Conservation (phyloP, 345 rosid species). For the Atalantia buxifolia region DNA sequence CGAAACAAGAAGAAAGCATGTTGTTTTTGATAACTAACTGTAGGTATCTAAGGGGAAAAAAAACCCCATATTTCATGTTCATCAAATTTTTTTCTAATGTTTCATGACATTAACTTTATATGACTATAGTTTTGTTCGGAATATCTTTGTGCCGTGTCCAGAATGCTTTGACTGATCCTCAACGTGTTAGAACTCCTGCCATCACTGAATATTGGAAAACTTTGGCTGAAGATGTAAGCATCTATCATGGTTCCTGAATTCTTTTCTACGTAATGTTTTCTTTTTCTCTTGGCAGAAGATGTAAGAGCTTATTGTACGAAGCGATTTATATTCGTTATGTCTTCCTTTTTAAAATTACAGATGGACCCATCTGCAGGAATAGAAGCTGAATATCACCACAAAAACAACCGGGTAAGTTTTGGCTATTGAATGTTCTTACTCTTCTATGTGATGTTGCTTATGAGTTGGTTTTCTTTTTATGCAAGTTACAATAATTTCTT, state of each 20-base stretch:
- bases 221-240: constrained; percentile 90
- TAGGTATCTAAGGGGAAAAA: background rate
- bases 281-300: background rate
- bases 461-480: background rate
- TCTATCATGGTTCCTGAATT: background rate
- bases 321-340: background rate
- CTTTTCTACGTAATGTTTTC: background rate
- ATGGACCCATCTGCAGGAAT: constrained; percentile 95
- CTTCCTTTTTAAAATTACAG: constrained; percentile 37
- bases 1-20: background rate
- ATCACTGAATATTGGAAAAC: constrained; percentile 95
- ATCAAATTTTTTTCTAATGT: background rate
- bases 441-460: background rate
- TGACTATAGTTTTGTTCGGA: constrained; percentile 1
- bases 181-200: constrained; percentile 83
- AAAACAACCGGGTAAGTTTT: constrained; percentile 67
- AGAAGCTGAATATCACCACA: constrained; percentile 92
- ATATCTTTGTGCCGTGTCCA: constrained; percentile 31
- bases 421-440: background rate
- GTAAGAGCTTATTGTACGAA: no score
- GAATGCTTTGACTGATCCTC: constrained; percentile 89
- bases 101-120: constrained; percentile 1
- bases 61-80: background rate
- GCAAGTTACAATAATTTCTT: background rate
- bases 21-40: background rate